phyloP scores from a whole-genome alignment of 371 early-diverging fungal genomes.

The Circinella umbellata region DNA sequence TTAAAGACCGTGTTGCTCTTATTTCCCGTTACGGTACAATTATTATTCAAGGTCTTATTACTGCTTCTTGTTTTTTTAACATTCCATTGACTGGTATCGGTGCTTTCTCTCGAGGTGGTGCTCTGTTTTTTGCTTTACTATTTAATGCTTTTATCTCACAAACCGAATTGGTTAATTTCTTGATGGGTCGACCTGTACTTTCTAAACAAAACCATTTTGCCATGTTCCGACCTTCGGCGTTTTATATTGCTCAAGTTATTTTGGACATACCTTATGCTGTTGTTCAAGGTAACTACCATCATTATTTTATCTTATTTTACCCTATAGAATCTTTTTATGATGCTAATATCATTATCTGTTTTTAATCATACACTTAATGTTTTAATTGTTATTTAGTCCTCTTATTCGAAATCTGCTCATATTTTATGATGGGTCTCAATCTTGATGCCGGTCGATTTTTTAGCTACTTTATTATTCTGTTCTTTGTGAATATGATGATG shows the following conservation, averaged over 20 bases:
- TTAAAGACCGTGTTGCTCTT: constrained; percentile 53
- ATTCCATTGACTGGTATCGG: constrained; percentile 57
- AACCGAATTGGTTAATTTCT: constrained; percentile 52
- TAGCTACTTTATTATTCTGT: constrained; percentile 47
- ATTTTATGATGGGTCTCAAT: constrained; percentile 60
- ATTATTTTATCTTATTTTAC: not conserved
- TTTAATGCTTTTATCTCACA: constrained; percentile 61
- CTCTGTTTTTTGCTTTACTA: constrained; percentile 58
- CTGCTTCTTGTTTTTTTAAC: constrained; percentile 69
- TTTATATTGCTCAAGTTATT: constrained; percentile 62
- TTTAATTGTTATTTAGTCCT: constrained; percentile 19
- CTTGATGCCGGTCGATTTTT: constrained; percentile 54
- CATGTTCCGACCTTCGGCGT: constrained; percentile 67
- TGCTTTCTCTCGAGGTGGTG: constrained; percentile 77
- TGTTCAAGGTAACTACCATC: constrained; percentile 41
- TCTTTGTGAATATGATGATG: constrained; percentile 47
- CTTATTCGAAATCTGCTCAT: constrained; percentile 31
- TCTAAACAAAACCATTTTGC: constrained; percentile 74
- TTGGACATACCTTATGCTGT: constrained; percentile 42
- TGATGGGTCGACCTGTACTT: constrained; percentile 63
- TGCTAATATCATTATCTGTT: constrained; percentile 8
- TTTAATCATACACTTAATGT: not conserved
- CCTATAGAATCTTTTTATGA: not conserved
- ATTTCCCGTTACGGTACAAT: constrained; percentile 64
- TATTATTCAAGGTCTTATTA: constrained; percentile 66